Evolutionary conservation across 1,139 yeast species (phyloP), one percentile per base, ranked within the genome.

Genomic region (Nematodospora anomalae): DNA sequence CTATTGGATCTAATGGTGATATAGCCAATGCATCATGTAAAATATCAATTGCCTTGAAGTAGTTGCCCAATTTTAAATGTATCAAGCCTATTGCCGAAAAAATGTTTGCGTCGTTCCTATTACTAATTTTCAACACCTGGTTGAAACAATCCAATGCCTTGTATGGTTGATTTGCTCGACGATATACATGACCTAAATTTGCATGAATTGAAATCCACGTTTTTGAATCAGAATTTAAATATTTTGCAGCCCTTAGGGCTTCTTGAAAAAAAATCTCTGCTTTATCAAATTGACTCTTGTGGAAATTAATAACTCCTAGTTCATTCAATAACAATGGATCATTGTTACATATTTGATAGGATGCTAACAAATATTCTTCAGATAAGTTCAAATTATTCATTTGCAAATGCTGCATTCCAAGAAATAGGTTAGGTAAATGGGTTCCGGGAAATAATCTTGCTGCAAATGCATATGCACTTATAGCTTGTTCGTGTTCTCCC

Each of bases 401-500:
- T 45, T 87, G 90, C 45, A 89, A 65, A 59, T 92, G 94, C 62
- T 94, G 97, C 96, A 92, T 94, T 3, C 98, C 99, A 33, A 94
- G 70, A 52, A 87, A 92, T 41, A 94, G 64, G 50, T 86, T 81
- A 2, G 98, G 98, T 34, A 90, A 63, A 59, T 92, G 97, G 4
- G 94, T 83, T 2, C 98, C 98, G 0, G 96, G 97, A 53, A 92
- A 94, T 34, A 90, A 71, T 42, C 97, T 67, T 0, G 96, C 90
- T 0, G 97, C 97, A 24, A 95, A 90, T 1, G 97, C 92, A 61
- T 90, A 94, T 0, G 98, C 98, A 42, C 96, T 83, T 14, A 92
- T 84, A 1, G 98, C 98, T 59, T 94, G 98, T 57, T 94, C 99
- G 53, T 94, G 97, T 60, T 94, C 99, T 7, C 97, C 96, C 58